Evolutionary conservation across 495 filamentous ascomycete genomes (phyloP).

Genomic region (Hyaloscypha variabilis): DNA sequence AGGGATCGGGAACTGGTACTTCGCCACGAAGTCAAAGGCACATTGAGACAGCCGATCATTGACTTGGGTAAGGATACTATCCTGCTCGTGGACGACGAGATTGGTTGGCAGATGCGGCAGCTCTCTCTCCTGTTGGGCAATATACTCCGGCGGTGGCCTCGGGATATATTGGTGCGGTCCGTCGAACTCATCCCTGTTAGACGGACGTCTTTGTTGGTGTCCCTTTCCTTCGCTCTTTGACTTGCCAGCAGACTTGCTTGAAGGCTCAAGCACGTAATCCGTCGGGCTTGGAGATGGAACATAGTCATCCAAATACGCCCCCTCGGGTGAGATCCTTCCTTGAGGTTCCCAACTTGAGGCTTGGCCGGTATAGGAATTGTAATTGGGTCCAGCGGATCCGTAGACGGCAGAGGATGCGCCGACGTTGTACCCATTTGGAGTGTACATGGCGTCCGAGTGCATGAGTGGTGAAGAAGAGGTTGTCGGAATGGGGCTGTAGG

Average conservation of each 20-base stretch:
- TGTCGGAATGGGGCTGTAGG: constrained; percentile 27
- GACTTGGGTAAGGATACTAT: constrained; percentile 74
- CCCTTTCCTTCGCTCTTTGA: constrained; percentile 52
- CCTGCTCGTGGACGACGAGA: constrained; percentile 80
- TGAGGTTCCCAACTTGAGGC: constrained; percentile 28
- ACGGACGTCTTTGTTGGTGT: constrained; percentile 66
- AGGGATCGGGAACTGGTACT: constrained; percentile 87
- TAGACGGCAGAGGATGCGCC: constrained; percentile 29
- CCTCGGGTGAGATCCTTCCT: constrained; percentile 32
- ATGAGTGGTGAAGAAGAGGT: constrained; percentile 18
- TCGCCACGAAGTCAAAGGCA: constrained; percentile 87
- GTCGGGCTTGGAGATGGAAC: constrained; percentile 30
- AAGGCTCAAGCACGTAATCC: constrained; percentile 31
- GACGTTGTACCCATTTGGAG: constrained; percentile 26
- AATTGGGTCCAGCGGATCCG: constrained; percentile 29
- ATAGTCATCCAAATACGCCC: constrained; percentile 33
- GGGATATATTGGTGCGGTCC: constrained; percentile 80
- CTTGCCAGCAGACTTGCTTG: constrained; percentile 30
- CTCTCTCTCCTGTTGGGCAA: constrained; percentile 75
- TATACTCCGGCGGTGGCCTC: constrained; percentile 62
- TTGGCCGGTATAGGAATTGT: constrained; percentile 23
- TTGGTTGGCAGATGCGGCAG: constrained; percentile 81
- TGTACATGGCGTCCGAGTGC: constrained; percentile 28
- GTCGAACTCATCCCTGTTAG: constrained; percentile 89
- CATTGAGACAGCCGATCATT: constrained; percentile 84